A percentile compares a stretch with the other conserved stretches of the same genome.
phyloP scores from a whole-genome alignment of 129 eudicot species.

The Ambrosia trifida region DNA sequence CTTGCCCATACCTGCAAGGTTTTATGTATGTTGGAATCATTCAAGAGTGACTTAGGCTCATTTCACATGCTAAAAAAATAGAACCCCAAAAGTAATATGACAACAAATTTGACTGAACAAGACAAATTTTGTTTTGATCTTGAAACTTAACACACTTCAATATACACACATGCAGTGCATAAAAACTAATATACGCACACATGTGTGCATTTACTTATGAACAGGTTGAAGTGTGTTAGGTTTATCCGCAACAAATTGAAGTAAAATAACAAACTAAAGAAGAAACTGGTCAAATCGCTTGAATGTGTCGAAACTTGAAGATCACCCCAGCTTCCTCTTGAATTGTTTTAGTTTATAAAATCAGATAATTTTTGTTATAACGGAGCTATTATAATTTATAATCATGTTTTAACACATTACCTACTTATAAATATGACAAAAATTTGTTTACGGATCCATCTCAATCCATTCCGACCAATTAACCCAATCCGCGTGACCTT shows the following conservation, averaged over 20 bases:
- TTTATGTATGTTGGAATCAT: slow-evolving; percentile 17
- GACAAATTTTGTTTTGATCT: neutral
- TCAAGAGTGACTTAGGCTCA: slow-evolving; percentile 1
- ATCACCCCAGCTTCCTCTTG: neutral
- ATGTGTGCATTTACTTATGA: neutral
- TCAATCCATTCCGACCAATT: neutral
- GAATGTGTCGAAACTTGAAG: neutral
- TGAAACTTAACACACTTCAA: neutral
- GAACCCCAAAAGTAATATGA: neutral
- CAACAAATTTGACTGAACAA: neutral
- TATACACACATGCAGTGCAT: neutral
- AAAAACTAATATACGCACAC: neutral
- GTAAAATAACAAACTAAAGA: neutral
- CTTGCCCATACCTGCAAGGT: slow-evolving; percentile 95
- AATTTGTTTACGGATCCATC: slow-evolving; percentile 4
- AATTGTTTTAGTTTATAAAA: neutral
- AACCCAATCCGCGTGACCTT: neutral
- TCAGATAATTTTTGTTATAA: neutral
- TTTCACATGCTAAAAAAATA: slow-evolving; percentile 21
- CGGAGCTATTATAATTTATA: neutral
- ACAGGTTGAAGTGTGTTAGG: neutral
- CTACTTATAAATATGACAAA: neutral
- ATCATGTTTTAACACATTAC: neutral
- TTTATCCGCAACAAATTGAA: neutral
- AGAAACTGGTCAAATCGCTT: slow-evolving; percentile 4